phyloP scores from a whole-genome alignment of 768 basidiomycete genomes.

The Leucocoprinus birnbaumii region DNA sequence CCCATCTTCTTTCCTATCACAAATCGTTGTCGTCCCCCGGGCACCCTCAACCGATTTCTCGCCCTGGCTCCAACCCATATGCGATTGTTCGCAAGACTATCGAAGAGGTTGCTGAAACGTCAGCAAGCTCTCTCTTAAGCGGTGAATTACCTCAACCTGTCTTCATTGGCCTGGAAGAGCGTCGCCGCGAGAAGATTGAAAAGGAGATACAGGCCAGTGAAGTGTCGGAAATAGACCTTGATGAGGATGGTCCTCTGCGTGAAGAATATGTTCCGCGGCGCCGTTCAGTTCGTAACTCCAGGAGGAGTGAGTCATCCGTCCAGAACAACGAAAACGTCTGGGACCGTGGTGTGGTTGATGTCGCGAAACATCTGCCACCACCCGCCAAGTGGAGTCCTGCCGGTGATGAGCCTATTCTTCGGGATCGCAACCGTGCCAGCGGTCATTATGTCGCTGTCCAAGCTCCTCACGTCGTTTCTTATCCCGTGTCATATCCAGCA shows the following conservation, averaged over 20 bases:
- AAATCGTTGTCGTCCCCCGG: constrained; percentile 54
- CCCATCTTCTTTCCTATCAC: constrained; percentile 64
- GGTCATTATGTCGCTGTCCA: constrained; percentile 68
- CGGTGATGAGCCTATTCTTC: constrained; percentile 71
- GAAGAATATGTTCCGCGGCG: constrained; percentile 80
- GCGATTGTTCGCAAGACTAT: constrained; percentile 65
- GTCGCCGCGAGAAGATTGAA: constrained; percentile 49
- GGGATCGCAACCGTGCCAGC: constrained; percentile 46
- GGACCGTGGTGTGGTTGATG: constrained; percentile 17
- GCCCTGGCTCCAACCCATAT: constrained; percentile 71
- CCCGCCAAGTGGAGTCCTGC: constrained; percentile 82
- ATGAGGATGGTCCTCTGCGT: constrained; percentile 78
- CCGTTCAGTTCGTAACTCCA: constrained; percentile 27
- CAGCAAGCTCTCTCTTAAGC: constrained; percentile 27
- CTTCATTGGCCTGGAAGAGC: constrained; percentile 70
- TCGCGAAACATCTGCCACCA: constrained; percentile 51
- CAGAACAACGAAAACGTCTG: constrained; percentile 17
- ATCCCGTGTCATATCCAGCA: constrained; percentile 28
- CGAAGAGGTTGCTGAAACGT: constrained; percentile 63
- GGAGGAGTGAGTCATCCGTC: constrained; percentile 4
- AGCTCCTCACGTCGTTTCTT: constrained; percentile 39
- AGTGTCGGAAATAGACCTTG: constrained; percentile 71
- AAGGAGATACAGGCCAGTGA: constrained; percentile 41
- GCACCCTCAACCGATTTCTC: constrained; percentile 73
- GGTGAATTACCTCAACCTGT: constrained; percentile 53